A percentile compares a stretch with the other conserved stretches of the same genome.
phyloP scores from a whole-genome alignment of 805 yeast genomes.

The Ogataea zsoltii region DNA sequence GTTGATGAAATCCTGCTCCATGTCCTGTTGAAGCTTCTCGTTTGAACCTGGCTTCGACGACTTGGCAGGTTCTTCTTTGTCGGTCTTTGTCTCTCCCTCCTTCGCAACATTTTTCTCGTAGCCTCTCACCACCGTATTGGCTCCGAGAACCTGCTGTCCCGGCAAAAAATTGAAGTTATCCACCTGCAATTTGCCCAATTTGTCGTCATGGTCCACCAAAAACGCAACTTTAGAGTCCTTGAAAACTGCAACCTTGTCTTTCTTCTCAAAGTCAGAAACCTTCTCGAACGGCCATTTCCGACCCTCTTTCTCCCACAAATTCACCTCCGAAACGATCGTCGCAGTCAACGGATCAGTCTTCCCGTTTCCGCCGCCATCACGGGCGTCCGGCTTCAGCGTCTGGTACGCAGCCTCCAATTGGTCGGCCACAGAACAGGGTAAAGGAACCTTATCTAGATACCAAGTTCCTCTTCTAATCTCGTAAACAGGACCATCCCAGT shows the following conservation, averaged over 20 bases:
- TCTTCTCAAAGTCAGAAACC: conserved; percentile 24
- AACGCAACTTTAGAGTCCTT: conserved; percentile 25
- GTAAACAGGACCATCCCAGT: conserved; percentile 87
- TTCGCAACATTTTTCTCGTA: conserved; percentile 22
- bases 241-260: conserved; percentile 31
- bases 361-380: background rate
- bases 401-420: conserved; percentile 61
- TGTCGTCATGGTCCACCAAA: conserved; percentile 28
- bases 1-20: conserved; percentile 53
- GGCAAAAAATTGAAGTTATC: conserved; percentile 28
- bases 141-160: conserved; percentile 42
- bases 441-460: conserved; percentile 67
- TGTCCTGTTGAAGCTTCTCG: conserved; percentile 43
- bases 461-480: conserved; percentile 85
- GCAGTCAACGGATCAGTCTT: conserved; percentile 11
- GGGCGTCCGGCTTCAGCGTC: conserved; percentile 27
- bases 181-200: conserved; percentile 29
- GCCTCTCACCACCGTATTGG: conserved; percentile 53
- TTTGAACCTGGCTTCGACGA: conserved; percentile 21
- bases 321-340: conserved; percentile 25
- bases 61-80: background rate
- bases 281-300: conserved; percentile 31
- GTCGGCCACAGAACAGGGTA: conserved; percentile 48
- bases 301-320: conserved; percentile 34
- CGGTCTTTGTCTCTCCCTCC: conserved; percentile 10